Conservation (phyloP, 192 early-diverging fungal species). For the Blastocladiella britannica region DNA sequence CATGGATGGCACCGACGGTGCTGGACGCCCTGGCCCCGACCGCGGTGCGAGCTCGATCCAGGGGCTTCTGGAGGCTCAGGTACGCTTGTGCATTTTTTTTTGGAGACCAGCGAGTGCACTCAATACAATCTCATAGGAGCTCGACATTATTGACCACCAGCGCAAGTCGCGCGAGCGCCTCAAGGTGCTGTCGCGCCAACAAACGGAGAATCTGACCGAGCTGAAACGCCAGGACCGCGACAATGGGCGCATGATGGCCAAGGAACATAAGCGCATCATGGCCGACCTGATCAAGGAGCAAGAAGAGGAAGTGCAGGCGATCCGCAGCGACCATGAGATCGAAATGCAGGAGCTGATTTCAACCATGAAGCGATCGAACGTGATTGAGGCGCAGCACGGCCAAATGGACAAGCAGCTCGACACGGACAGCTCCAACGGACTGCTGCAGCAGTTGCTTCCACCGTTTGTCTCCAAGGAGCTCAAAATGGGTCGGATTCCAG, state of each 20-base stretch:
- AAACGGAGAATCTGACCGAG: constrained; percentile 6
- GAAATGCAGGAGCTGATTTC: constrained; percentile 18
- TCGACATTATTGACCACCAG: constrained; percentile 4
- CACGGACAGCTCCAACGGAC: constrained; percentile 18
- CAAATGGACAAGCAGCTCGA: constrained; percentile 5
- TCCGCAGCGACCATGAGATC: constrained; percentile 18
- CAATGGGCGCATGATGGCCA: constrained; percentile 5
- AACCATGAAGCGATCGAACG: constrained; percentile 13
- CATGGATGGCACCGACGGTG: too few species aligned
- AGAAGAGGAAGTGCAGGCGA: constrained; percentile 12
- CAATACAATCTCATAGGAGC: too few species aligned
- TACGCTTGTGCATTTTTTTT: too few species aligned
- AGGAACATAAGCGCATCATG: constrained; percentile 5
- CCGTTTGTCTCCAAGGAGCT: not conserved
- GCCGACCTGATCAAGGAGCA: constrained; percentile 6
- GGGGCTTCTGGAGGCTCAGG: too few species aligned
- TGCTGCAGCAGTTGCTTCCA: constrained; percentile 21
- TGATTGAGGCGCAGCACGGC: constrained; percentile 8
- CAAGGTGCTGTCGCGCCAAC: constrained; percentile 1
- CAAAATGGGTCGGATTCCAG: not conserved
- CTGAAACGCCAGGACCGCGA: constrained; percentile 11
- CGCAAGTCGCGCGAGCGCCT: constrained; percentile 5
- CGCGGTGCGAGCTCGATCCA: too few species aligned
- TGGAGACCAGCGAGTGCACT: too few species aligned
- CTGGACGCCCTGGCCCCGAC: too few species aligned